Conservation (phyloP, 352 stramenopile genomes). For the Phytophthora aleatoria region DNA sequence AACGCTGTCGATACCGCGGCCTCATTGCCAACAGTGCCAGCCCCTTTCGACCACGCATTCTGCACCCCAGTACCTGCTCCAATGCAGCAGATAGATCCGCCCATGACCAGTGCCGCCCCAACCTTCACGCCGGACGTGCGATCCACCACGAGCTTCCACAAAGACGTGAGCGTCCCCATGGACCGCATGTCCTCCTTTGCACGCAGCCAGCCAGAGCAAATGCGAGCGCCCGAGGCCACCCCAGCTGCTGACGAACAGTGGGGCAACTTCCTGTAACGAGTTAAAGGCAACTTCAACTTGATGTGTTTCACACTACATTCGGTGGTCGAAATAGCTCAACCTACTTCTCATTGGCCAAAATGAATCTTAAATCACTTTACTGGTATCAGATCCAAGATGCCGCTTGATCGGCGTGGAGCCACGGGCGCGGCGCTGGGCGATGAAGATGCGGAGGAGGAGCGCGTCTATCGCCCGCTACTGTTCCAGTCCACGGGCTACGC, state of each 20-base stretch:
- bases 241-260: slow-evolving; percentile 21
- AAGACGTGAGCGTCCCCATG: slow-evolving; percentile 18
- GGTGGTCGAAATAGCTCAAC: slow-evolving; percentile 3
- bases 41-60: neutral
- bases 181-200: slow-evolving; percentile 23
- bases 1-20: neutral
- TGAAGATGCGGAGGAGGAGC: slow-evolving; percentile 36
- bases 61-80: slow-evolving; percentile 1
- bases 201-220: slow-evolving; percentile 24
- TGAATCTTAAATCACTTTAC: slow-evolving; percentile 4
- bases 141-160: slow-evolving; percentile 27
- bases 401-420: slow-evolving; percentile 5
- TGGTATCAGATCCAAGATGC: slow-evolving; percentile 30
- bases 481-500: slow-evolving; percentile 83
- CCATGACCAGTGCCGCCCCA: neutral
- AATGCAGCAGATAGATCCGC: slow-evolving; percentile 9
- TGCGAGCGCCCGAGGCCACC: slow-evolving; percentile 17
- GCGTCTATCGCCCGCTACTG: slow-evolving; percentile 79
- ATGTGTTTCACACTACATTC: slow-evolving; percentile 13
- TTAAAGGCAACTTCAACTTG: slow-evolving; percentile 34
- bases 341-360: slow-evolving; percentile 29
- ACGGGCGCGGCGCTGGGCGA: neutral
- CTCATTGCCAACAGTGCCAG: neutral
- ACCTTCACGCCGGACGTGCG: slow-evolving; percentile 22
- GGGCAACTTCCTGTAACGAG: slow-evolving; percentile 24